Percentiles rank a stretch among this genome's conserved stretches.
These are phyloP conservation scores for Thielaviopsis populi DNA, from an alignment of 2,329 filamentous ascomycete genomes.

Conservation along the genomic window DNA sequence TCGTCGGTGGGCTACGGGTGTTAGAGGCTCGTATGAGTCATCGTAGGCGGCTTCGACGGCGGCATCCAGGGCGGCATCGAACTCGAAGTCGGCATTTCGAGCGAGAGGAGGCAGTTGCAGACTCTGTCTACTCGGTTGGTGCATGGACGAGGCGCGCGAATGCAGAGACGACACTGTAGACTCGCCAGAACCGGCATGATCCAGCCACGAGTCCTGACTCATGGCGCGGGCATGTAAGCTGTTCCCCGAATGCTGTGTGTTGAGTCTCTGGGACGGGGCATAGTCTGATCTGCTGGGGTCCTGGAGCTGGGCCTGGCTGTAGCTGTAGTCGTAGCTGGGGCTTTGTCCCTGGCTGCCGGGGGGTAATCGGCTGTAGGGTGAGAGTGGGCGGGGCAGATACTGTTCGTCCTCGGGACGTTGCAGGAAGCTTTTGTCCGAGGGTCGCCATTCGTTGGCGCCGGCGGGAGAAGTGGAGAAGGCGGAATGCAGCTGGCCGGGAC, in stretches of 20 bases:
- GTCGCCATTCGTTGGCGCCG: constrained; percentile 22
- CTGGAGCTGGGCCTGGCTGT: constrained; percentile 16
- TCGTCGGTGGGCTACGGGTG: constrained; percentile 27
- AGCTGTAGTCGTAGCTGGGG: constrained; percentile 23
- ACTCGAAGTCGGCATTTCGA: constrained; percentile 69
- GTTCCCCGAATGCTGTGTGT: constrained; percentile 9
- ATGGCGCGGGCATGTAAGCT: constrained; percentile 38
- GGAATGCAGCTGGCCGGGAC: constrained; percentile 13
- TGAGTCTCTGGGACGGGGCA: constrained; percentile 1
- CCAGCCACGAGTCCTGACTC: constrained; percentile 80
- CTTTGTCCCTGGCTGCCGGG: constrained; percentile 29
- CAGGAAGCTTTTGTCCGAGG: constrained; percentile 22
- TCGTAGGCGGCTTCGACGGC: constrained; percentile 94
- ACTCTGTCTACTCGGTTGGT: constrained; percentile 23
- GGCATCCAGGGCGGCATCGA: constrained; percentile 85
- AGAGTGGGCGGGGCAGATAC: constrained; percentile 58
- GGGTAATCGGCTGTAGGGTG: constrained; percentile 45
- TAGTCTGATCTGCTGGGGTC: constrained; percentile 17
- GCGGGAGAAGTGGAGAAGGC: constrained; percentile 19
- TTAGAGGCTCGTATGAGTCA: constrained; percentile 67
- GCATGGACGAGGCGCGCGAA: constrained; percentile 60
- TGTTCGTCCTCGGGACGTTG: constrained; percentile 38
- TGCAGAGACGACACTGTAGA: constrained; percentile 68
- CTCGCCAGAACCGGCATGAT: constrained; percentile 76
- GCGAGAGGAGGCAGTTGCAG: constrained; percentile 44